Evolutionary conservation across 352 stramenopile genomes (phyloP).

Genomic region (Thalassiosira delicatula): DNA sequence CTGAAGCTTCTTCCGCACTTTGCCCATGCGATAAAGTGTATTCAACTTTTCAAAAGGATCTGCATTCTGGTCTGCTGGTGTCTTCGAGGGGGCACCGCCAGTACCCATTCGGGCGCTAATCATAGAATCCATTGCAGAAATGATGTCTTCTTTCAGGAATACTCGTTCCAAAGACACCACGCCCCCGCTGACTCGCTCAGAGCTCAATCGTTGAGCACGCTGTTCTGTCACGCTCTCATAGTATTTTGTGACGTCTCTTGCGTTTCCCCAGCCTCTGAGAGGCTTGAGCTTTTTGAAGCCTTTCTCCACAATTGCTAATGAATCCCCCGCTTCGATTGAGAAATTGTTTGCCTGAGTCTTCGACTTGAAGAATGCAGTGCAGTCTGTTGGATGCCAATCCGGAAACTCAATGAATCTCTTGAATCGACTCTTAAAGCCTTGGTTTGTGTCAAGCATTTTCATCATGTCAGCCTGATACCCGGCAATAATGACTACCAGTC

Average conservation of each 20-base stretch:
- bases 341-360: constrained; percentile 9
- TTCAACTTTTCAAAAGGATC: constrained; percentile 43
- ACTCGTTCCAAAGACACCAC: constrained; percentile 18
- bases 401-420: constrained; percentile 82
- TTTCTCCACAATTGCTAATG: constrained; percentile 11
- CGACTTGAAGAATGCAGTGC: constrained; percentile 13
- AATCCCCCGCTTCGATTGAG: constrained; percentile 18
- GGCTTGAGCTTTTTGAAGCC: constrained; percentile 36
- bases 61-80: constrained; percentile 4
- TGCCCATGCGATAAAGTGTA: constrained; percentile 59
- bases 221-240: constrained; percentile 83
- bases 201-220: constrained; percentile 81
- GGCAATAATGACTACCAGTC: constrained; percentile 89
- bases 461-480: constrained; percentile 90
- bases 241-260: constrained; percentile 38
- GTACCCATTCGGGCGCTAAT: constrained; percentile 33
- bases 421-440: constrained; percentile 88
- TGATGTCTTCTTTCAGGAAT: constrained; percentile 55
- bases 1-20: constrained; percentile 49
- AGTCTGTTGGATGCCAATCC: constrained; percentile 39
- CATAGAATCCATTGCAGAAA: constrained; percentile 21
- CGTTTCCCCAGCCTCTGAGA: constrained; percentile 53
- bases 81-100: constrained; percentile 20
- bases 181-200: constrained; percentile 11
- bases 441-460: constrained; percentile 90